Conservation (phyloP, 306 rosid species). For the Trichosanthes truncata region DNA sequence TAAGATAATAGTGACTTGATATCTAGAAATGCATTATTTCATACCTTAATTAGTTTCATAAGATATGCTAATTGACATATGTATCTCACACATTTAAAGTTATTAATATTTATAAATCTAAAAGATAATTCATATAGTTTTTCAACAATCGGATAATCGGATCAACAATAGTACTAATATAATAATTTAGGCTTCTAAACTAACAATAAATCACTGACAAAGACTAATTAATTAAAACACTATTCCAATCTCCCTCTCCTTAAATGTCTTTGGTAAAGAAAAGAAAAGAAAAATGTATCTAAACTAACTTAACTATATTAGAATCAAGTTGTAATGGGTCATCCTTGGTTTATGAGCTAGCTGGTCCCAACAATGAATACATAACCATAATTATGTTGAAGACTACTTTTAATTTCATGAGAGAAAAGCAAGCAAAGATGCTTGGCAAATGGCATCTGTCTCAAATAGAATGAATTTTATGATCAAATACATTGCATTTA, state of each 20-base stretch:
- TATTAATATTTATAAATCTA: no score
- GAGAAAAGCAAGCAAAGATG: not conserved
- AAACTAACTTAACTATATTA: not conserved
- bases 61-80: no score
- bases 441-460: not conserved
- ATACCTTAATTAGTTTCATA: not conserved
- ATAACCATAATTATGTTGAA: not conserved
- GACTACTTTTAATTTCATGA: not conserved
- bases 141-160: no score
- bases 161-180: not conserved
- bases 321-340: not conserved
- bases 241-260: no score
- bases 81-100: no score
- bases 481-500: conserved; percentile 3
- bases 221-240: not conserved
- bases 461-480: no score
- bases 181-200: not conserved
- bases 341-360: not conserved
- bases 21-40: no score
- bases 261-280: not conserved
- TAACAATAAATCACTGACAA: not conserved
- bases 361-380: not conserved
- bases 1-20: no score
- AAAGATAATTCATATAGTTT: no score
- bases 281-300: not conserved